phyloP scores from a whole-genome alignment of 208 protist genomes.

The Crithidia bombi region DNA sequence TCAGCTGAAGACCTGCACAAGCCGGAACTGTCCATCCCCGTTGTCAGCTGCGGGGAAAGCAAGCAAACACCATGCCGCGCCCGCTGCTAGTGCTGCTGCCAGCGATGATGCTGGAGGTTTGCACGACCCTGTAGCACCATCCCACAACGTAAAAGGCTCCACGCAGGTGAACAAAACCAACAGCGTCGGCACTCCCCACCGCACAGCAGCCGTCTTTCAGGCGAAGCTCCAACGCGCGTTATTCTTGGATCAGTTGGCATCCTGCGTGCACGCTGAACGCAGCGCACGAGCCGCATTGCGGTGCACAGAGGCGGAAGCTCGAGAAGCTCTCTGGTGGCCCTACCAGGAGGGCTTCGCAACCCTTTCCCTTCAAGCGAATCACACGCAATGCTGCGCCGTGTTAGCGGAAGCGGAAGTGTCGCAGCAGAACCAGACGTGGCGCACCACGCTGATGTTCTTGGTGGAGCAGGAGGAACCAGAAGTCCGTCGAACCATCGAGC shows the following conservation, averaged over 20 bases:
- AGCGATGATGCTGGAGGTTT: neutral
- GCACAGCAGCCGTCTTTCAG: conserved; percentile 17
- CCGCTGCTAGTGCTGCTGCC: neutral
- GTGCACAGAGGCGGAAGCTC: conserved; percentile 28
- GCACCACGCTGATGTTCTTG: neutral
- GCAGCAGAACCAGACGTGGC: neutral
- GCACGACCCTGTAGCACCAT: neutral
- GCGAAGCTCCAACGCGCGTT: conserved; percentile 28
- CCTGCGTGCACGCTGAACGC: conserved; percentile 11
- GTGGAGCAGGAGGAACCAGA: conserved; percentile 5
- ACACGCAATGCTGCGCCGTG: neutral
- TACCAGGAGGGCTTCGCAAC: conserved; percentile 1
- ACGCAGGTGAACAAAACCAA: neutral
- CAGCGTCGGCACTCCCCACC: neutral
- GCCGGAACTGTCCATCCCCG: neutral
- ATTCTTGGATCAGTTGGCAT: conserved; percentile 26
- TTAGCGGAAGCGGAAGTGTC: neutral
- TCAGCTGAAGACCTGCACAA: neutral
- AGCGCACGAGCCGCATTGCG: conserved; percentile 16
- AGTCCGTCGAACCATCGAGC: conserved; percentile 11
- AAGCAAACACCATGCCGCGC: neutral
- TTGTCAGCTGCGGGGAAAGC: neutral
- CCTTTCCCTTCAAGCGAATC: conserved; percentile 4
- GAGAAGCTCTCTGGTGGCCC: conserved; percentile 28
- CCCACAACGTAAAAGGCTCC: too few relatives aligned